phyloP scores from a whole-genome alignment of 208 protist genomes.

The Wallacemonas sp. region DNA sequence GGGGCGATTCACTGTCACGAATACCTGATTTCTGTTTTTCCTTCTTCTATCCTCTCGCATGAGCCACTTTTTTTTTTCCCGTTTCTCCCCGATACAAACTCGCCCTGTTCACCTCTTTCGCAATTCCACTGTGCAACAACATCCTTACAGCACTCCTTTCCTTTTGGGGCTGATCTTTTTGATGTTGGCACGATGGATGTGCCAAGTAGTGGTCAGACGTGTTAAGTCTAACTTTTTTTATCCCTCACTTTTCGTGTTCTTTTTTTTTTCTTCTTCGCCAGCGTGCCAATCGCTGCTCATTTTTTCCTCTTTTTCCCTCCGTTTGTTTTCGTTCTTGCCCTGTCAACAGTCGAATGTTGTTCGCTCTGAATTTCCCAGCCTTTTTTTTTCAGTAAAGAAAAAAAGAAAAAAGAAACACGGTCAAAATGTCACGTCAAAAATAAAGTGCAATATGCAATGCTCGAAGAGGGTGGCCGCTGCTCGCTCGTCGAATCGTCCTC shows the following conservation, averaged over 20 bases:
- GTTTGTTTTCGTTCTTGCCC: too few relatives aligned
- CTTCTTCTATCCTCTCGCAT: constrained; percentile 15
- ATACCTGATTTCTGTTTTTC: constrained; percentile 3
- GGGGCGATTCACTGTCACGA: too few relatives aligned
- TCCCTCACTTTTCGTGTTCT: not conserved
- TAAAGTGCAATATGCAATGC: too few relatives aligned
- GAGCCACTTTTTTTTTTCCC: not conserved
- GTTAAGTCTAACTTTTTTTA: too few relatives aligned
- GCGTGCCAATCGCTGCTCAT: not conserved
- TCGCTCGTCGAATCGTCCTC: constrained; percentile 4
- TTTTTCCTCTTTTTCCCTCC: constrained; percentile 11
- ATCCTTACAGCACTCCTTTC: too few relatives aligned
- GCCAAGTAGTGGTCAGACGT: too few relatives aligned
- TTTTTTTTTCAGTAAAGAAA: constrained; percentile 14
- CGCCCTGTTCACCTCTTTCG: constrained; percentile 10
- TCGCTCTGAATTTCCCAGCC: not conserved
- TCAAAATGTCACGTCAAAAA: constrained; percentile 1
- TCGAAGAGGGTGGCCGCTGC: not conserved
- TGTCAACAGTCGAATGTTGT: not conserved
- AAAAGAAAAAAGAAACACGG: constrained; percentile 6
- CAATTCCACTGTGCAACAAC: not conserved
- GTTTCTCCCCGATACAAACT: not conserved
- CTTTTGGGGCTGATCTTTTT: too few relatives aligned
- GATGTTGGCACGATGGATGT: too few relatives aligned
- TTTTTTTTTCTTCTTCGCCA: constrained; percentile 6